Conservation (phyloP, 495 filamentous ascomycete genomes). For the Xylaria acuta region DNA sequence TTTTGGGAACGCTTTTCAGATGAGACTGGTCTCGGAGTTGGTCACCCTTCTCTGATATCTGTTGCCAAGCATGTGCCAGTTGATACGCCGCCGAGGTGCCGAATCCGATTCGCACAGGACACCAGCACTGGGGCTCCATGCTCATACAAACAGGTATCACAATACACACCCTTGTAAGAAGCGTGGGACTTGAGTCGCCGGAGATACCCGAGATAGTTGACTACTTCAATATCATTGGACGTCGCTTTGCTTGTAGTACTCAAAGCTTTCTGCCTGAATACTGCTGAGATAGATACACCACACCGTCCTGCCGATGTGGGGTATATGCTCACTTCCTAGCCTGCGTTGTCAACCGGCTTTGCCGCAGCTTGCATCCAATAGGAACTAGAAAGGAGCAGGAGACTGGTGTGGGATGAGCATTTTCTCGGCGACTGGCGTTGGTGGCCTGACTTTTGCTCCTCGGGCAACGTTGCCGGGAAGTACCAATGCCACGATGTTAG, state of each 20-base stretch:
- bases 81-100: neutral
- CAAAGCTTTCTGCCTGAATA: conserved; percentile 19
- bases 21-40: neutral
- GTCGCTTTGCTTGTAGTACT: neutral
- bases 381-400: neutral
- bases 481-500: neutral
- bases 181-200: conserved; percentile 8
- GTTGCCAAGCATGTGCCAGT: neutral
- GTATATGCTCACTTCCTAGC: neutral
- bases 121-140: neutral
- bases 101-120: neutral
- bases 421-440: neutral
- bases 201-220: conserved; percentile 15
- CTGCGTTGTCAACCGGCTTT: neutral
- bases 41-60: neutral
- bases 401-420: neutral
- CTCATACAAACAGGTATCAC: neutral
- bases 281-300: neutral
- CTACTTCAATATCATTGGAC: neutral
- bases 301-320: neutral
- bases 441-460: neutral
- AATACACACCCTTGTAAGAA: conserved; percentile 1
- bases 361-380: neutral
- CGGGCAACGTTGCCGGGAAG: neutral
- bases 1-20: neutral